Base-by-base conservation (phyloP, 192 early-diverging fungal species). In the Entomortierella lignicola region DNA sequence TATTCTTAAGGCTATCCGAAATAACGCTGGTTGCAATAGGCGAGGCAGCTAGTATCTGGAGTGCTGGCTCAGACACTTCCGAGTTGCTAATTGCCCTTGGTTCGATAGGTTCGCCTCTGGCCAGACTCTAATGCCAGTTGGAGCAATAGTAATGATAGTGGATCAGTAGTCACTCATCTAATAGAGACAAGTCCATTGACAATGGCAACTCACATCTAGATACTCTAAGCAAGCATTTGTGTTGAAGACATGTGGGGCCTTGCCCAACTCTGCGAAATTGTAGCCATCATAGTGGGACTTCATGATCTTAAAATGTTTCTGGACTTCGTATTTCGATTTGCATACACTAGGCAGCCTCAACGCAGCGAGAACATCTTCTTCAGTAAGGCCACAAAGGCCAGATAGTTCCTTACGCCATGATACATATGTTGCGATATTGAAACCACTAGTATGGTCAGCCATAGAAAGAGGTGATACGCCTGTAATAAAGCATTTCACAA, bases 401-500 rank as follows among this genome's bases (percentile, higher is more conserved):
- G 51, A 47, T 4, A 47, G 44, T 15, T 47, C 20, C 44, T 15
- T 2, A 15, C 20, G 15, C 60, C 60, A 65, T 37, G 77, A 60
- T 5, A 72, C 68, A 60, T 72, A 60, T 32, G 69, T 66, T 41
- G 63, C 69, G 26, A 72, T 50, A 62, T 81, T 81, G 53, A 81
- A 81, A 17, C 77, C 77, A 51, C 69, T 72, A 18, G 77, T 81
- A 61, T 31, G 1, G 43, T 81, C 69, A 31, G 69, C 69, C 77
- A 81, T 58, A n/a, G 63, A 81, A 21, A 72, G 63, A 20, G 77
- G 77, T 43, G 55, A 81, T 47, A 81, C 77, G 30, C 77, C 68
- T 51, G 69, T 81, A 51, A 81, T 81, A 31, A 72, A 81, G 53
- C 77, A 81, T 66, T 72, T 81, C 39, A 21, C 18, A 54, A 81